Evolutionary conservation across 495 filamentous ascomycete species (phyloP).

Genomic region (Xylaria palmicola): DNA sequence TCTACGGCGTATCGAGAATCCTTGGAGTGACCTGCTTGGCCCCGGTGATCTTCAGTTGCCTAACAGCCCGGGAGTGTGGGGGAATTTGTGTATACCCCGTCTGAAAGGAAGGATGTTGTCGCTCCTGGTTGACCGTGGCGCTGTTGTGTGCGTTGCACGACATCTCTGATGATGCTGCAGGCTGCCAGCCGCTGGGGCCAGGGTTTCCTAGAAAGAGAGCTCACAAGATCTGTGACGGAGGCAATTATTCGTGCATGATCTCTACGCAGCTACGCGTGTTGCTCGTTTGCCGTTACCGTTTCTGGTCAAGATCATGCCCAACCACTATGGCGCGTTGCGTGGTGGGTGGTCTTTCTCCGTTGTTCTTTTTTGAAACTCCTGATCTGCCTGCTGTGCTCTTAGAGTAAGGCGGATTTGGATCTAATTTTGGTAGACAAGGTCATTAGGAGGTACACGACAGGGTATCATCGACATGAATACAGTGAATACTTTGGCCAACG

Average conservation of each 20-base stretch:
- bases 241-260: slow-evolving; percentile 35
- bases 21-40: background rate
- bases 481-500: no score
- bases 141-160: slow-evolving; percentile 24
- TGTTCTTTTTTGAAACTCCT: background rate
- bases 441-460: no score
- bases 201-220: slow-evolving; percentile 25
- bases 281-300: slow-evolving; percentile 37
- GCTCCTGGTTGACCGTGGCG: slow-evolving; percentile 11
- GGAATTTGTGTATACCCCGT: background rate
- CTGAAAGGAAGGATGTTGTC: background rate
- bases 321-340: background rate
- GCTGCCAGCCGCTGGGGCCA: slow-evolving; percentile 33
- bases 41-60: no score
- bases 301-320: slow-evolving; percentile 20
- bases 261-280: slow-evolving; percentile 32
- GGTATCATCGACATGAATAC: no score
- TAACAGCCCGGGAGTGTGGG: background rate
- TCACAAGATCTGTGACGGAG: slow-evolving; percentile 34
- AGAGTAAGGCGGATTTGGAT: no score
- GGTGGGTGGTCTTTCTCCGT: background rate
- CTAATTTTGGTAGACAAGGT: no score
- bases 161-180: slow-evolving; percentile 30
- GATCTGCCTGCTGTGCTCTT: background rate
- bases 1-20: background rate